Percentiles rank a stretch among this genome's conserved stretches.
These are phyloP conservation scores for Diaporthe helianthi DNA, from an alignment of 2,329 filamentous ascomycete species.

Conservation along the genomic window DNA sequence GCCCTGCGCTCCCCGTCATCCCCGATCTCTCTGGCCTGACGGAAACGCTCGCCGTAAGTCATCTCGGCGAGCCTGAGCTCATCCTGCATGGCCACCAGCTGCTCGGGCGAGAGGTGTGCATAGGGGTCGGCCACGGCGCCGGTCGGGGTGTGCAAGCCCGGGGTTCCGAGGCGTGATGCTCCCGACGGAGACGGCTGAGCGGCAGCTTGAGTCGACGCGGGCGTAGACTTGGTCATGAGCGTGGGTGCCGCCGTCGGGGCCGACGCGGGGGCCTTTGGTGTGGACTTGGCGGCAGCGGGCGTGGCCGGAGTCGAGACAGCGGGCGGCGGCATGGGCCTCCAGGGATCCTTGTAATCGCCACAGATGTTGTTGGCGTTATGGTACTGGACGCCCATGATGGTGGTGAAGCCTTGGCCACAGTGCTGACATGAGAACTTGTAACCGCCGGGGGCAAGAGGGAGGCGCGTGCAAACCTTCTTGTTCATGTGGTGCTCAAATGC, in stretches of 20 bases:
- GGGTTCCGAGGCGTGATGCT: background rate
- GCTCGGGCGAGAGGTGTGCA: constrained; percentile 48
- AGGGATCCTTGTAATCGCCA: constrained; percentile 46
- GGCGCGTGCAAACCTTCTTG: constrained; percentile 45
- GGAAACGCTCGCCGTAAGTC: constrained; percentile 51
- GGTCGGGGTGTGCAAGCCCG: background rate
- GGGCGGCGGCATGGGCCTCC: constrained; percentile 18
- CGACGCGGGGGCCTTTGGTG: background rate
- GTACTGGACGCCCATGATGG: constrained; percentile 50
- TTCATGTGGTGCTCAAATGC: constrained; percentile 44
- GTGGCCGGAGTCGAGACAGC: constrained; percentile 28
- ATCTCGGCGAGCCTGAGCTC: constrained; percentile 49
- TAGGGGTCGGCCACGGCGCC: constrained; percentile 49
- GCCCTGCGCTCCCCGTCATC: constrained; percentile 44
- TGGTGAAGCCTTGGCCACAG: constrained; percentile 55
- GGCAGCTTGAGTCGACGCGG: background rate
- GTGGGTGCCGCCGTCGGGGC: background rate
- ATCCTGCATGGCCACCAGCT: constrained; percentile 43
- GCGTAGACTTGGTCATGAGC: background rate
- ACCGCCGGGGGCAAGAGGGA: constrained; percentile 37
- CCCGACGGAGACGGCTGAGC: background rate
- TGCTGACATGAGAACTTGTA: constrained; percentile 51
- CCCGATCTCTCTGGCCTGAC: constrained; percentile 48
- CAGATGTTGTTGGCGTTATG: constrained; percentile 55
- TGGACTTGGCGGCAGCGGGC: constrained; percentile 32